Conservation (phyloP, 257 asterid species). For the Solanum sitiens region DNA sequence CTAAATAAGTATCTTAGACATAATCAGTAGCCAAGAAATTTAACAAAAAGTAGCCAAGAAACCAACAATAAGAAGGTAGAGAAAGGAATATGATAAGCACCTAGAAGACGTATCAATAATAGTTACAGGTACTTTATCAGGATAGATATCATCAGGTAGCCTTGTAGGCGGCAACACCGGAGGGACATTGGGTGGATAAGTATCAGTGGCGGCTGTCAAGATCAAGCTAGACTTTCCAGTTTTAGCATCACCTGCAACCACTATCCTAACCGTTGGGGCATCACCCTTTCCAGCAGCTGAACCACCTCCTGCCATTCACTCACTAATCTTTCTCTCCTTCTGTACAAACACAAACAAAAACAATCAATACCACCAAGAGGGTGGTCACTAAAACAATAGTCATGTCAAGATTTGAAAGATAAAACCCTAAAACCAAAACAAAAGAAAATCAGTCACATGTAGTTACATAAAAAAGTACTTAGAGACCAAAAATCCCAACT, state of each 20-base stretch:
- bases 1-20: too few species aligned
- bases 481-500: not conserved
- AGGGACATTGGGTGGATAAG: constrained; percentile 53
- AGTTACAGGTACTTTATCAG: constrained; percentile 87
- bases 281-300: constrained; percentile 38
- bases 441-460: not conserved
- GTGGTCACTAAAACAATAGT: not conserved
- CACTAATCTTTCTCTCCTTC: not conserved
- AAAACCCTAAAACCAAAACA: constrained; percentile 1
- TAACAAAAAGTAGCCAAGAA: not conserved
- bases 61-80: not conserved
- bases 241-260: constrained; percentile 91
- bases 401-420: not conserved
- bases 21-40: not conserved
- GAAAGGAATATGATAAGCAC: constrained; percentile 7
- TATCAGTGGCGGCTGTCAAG: constrained; percentile 74
- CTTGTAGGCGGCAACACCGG: constrained; percentile 83
- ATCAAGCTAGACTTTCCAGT: constrained; percentile 93
- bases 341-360: not conserved
- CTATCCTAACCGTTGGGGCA: constrained; percentile 51
- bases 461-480: not conserved
- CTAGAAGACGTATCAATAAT: constrained; percentile 92
- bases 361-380: not conserved
- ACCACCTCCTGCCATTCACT: constrained; percentile 70
- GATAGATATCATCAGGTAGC: constrained; percentile 84